Percentiles rank a stretch among this genome's conserved stretches.
Evolutionary conservation across 2,329 filamentous ascomycete species (phyloP).

Genomic region (Cladosporium sp.): DNA sequence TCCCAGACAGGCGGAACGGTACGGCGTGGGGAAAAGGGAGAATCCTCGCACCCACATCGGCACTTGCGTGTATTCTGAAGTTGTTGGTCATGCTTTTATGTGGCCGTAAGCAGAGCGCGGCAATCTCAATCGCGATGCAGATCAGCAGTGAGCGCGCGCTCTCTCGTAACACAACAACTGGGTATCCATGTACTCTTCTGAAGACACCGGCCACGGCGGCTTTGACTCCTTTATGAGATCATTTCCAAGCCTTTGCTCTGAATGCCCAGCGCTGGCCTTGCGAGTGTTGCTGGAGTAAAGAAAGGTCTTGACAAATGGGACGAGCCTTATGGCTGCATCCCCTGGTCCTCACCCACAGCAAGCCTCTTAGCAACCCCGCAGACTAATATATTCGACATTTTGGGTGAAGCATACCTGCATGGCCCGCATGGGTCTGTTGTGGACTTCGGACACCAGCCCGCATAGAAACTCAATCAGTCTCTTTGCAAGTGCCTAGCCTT

Average conservation of each 20-base stretch:
- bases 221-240: constrained; percentile 4
- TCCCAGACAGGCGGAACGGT: constrained; percentile 8
- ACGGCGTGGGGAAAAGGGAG: constrained; percentile 4
- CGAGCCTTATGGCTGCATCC: constrained; percentile 5
- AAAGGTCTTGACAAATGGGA: constrained; percentile 1
- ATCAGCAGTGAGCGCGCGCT: background rate
- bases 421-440: too few relatives aligned
- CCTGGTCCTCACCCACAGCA: background rate
- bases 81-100: background rate
- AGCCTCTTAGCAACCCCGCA: constrained; percentile 4
- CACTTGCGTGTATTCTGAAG: constrained; percentile 1
- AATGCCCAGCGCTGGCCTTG: background rate
- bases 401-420: constrained; percentile 1
- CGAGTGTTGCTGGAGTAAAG: background rate
- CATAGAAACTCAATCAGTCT: too few relatives aligned
- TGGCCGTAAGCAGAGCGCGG: too few relatives aligned
- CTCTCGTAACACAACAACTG: background rate
- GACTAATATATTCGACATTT: background rate
- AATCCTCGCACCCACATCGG: constrained; percentile 8
- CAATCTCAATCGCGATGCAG: background rate
- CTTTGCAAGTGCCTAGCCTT: background rate
- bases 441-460: background rate
- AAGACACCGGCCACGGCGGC: background rate
- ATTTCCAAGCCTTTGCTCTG: constrained; percentile 2
- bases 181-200: background rate